These are phyloP conservation scores for Penicillium sp. DNA, from an alignment of 2,329 filamentous ascomycete species.

Conservation along the genomic window DNA sequence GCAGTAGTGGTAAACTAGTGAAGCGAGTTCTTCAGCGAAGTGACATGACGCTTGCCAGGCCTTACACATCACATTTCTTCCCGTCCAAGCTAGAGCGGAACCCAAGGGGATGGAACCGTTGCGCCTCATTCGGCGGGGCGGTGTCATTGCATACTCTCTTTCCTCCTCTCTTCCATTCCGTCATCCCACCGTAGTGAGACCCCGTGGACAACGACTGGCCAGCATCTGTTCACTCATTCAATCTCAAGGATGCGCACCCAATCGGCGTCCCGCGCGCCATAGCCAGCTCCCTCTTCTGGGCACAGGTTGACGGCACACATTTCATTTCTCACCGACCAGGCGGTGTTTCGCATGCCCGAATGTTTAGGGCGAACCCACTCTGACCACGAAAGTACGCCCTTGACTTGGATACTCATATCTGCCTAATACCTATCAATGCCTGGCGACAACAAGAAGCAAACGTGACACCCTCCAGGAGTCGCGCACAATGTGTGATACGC, in stretches of 20 bases:
- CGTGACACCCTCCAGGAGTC: background rate
- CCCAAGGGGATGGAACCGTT: constrained; percentile 25
- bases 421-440: background rate
- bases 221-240: background rate
- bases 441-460: background rate
- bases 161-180: background rate
- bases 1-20: background rate
- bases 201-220: background rate
- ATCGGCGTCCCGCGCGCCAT: background rate
- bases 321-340: background rate
- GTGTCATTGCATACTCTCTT: background rate
- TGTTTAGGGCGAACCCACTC: background rate
- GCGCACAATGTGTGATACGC: background rate
- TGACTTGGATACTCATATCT: background rate
- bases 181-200: background rate
- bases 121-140: constrained; percentile 16
- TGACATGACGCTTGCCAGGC: background rate
- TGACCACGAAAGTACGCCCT: background rate
- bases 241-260: background rate
- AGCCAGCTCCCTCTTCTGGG: background rate
- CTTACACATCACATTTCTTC: background rate
- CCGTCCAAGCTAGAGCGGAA: background rate
- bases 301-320: background rate
- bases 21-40: background rate
- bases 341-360: background rate